Base-by-base conservation (phyloP, 2,329 filamentous ascomycete genomes). In the Hymenoscyphus occultus region DNA sequence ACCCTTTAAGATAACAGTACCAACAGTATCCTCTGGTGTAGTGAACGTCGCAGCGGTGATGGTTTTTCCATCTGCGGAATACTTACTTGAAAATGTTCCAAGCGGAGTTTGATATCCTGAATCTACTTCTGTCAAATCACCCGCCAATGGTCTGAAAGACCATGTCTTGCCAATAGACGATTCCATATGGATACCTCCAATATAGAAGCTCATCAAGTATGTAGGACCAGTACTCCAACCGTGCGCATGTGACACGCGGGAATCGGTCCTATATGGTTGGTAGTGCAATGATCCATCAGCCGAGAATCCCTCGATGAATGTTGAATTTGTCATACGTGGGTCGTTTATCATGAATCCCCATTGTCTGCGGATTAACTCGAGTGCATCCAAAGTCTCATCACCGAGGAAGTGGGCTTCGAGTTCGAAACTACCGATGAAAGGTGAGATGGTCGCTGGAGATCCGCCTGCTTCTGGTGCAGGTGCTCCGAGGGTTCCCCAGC, bases 261-360 rank as follows among this genome's bases (percentile, higher is more conserved):
- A 69, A 57, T 78, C 76, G 57, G 71, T 71, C 0, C 65, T 71
- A 61, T 78, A 78, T 1, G 74, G 76, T 1, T 73, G 65, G 60
- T 78, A 79, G 45, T 76, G 73, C 13, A 78, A 64, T 6, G 65
- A 70, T 0, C 77, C 77, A 61, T 77, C 75, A 16, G 75, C 70
- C 0, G 71, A 69, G 54, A 75, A 73, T 9, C 77, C 77, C 63
- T 79, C 77, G 2, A 76, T 72, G n/a, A 79, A 72, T 1, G 77
- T 78, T 13, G 67, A 71, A 2, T 75, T 76, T 5, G 77, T 78
- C 73, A 77, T 77, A 5, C 78, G 64, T 75, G 73, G 56, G 67
- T 72, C 39, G 65, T 81, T 76, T 19, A 85, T 75, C 71, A 87
- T 86, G 82, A 84, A 86, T 10, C 84, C 85, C 85, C 85, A 88